Percentiles rank a stretch among this genome's conserved stretches.
Conservation (phyloP, 148 eudicot genomes). For the Vaccinium vitisidaea region DNA sequence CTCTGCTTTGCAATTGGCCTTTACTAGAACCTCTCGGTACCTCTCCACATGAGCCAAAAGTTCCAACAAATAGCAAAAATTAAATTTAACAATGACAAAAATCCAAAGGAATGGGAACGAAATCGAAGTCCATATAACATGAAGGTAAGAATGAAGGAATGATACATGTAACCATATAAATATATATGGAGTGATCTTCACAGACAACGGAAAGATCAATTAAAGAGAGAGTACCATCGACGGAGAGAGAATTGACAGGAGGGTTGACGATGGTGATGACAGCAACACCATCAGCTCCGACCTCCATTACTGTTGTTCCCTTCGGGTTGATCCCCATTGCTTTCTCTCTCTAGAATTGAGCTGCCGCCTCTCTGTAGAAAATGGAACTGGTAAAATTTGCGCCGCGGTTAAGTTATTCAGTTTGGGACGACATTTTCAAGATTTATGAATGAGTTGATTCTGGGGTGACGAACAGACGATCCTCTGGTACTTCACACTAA, state of each 20-base stretch:
- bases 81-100: background rate
- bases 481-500: too few relatives aligned
- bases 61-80: too few relatives aligned
- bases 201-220: background rate
- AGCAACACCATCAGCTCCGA: constrained; percentile 74
- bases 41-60: too few relatives aligned
- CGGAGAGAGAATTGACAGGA: constrained; percentile 72
- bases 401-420: too few relatives aligned
- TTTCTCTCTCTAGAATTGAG: constrained; percentile 1
- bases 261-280: constrained; percentile 76
- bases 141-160: background rate
- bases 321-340: constrained; percentile 9
- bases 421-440: too few relatives aligned
- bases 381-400: too few relatives aligned
- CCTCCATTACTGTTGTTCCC: constrained; percentile 59
- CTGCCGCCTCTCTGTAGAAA: background rate
- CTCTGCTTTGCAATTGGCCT: too few relatives aligned
- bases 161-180: too few relatives aligned
- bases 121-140: background rate
- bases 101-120: background rate
- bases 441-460: too few relatives aligned
- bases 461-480: too few relatives aligned
- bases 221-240: constrained; percentile 31
- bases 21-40: too few relatives aligned
- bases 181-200: background rate